Conservation (phyloP, 2,329 filamentous ascomycete genomes). For the Emergomyces africanus region DNA sequence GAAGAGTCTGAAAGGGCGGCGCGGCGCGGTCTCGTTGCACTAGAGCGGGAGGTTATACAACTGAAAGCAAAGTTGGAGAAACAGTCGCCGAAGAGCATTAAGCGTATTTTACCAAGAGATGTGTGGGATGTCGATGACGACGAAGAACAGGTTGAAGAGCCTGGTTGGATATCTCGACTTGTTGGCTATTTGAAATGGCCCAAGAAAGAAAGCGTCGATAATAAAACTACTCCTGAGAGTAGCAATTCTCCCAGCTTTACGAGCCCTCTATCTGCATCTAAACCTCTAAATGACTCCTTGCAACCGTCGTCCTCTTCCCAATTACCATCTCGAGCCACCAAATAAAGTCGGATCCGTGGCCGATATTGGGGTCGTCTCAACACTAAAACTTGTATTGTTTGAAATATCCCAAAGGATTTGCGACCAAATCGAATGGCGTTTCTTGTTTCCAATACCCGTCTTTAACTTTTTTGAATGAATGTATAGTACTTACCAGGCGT, state of each 20-base stretch:
- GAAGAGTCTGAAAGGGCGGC: slow-evolving; percentile 37
- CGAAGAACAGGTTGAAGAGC: slow-evolving; percentile 14
- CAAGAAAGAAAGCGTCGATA: neutral
- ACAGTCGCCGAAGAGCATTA: slow-evolving; percentile 14
- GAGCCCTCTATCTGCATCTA: neutral
- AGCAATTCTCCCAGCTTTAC: neutral
- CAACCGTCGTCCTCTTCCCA: neutral
- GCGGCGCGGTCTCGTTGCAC: slow-evolving; percentile 27
- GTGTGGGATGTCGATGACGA: slow-evolving; percentile 26
- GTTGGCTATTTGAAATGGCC: slow-evolving; percentile 3
- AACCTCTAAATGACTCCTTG: neutral
- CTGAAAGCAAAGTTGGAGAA: slow-evolving; percentile 27
- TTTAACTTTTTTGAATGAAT: neutral
- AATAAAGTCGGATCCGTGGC: neutral
- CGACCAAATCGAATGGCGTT: neutral
- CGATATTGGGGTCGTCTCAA: neutral
- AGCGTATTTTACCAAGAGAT: slow-evolving; percentile 28
- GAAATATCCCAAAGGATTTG: neutral
- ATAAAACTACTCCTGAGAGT: neutral
- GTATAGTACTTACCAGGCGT: neutral
- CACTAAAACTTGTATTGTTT: neutral
- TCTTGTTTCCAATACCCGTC: neutral
- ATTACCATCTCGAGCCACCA: neutral
- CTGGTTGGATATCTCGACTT: slow-evolving; percentile 2
- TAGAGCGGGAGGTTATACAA: slow-evolving; percentile 35